phyloP scores from a whole-genome alignment of 345 rosid species.

The Salix exigua region DNA sequence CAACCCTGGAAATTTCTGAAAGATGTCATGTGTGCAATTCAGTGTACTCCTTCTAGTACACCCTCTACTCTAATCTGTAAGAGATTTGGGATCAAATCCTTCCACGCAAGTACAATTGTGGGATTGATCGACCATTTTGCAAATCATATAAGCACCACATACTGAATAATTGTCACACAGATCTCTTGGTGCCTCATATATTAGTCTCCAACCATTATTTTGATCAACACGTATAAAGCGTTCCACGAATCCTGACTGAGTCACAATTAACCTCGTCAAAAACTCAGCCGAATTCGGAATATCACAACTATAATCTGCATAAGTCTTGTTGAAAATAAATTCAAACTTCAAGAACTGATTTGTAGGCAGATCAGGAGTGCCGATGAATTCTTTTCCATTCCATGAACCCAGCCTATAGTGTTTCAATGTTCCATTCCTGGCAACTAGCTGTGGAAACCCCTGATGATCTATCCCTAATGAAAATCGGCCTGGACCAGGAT shows the following conservation, averaged over 20 bases:
- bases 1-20: neutral
- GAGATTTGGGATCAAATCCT: neutral
- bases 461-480: slow-evolving; percentile 6
- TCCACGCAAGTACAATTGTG: slow-evolving; percentile 12
- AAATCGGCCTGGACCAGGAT: slow-evolving; percentile 20
- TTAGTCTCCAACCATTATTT: neutral
- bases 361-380: slow-evolving; percentile 1
- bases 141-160: slow-evolving; percentile 16
- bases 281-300: neutral
- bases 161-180: slow-evolving; percentile 14
- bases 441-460: slow-evolving; percentile 27
- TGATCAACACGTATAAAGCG: neutral
- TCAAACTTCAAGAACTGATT: neutral
- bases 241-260: slow-evolving; percentile 2
- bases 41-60: slow-evolving; percentile 1
- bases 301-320: slow-evolving; percentile 6
- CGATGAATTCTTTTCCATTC: slow-evolving; percentile 24
- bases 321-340: slow-evolving; percentile 11
- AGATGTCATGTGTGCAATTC: neutral
- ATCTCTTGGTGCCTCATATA: slow-evolving; percentile 1
- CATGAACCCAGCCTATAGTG: slow-evolving; percentile 20
- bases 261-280: slow-evolving; percentile 15
- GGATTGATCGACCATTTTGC: neutral
- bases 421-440: neutral
- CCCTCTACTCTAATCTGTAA: slow-evolving; percentile 1